Base-by-base conservation (phyloP, 2,329 filamentous ascomycete species). In the Talaromyces sp. region DNA sequence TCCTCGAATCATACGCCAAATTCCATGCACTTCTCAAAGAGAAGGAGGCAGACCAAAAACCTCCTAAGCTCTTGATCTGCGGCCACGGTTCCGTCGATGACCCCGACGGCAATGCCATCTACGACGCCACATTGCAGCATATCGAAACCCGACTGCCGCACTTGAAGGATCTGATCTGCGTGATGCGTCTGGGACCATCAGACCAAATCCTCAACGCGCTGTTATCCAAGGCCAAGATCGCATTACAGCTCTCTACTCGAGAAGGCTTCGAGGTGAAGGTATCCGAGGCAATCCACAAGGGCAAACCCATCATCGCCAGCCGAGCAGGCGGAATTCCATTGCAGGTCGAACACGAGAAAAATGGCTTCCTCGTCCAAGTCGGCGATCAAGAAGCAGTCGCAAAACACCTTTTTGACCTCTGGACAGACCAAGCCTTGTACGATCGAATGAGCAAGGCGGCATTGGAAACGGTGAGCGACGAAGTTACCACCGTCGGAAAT, bases 251-350 rank as follows among this genome's bases (percentile, higher is more conserved):
- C 5, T 93, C 89, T 2, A 92, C 88, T 0, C 85, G 89, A 39
- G 91, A 95, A 1, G 90, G 91, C 0, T 95, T 95, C 69, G 91
- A 95, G 75, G 88, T 95, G 69, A 95, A 95, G 76, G 90, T 95
- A 5, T 92, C 88, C 0, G 91, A 95, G 75, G 90, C 89, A 1
- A 81, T 93, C 23, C 90, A 93, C 71, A 91, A 92, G 50, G 90
- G 90, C 14, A 85, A 88, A 2, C 91, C 91, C 1, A 84, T 92
- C 69, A 91, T 95, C 66, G 89, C 88, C 2, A 91, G 88, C 1
- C 81, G 82, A 21, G 87, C 88, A 1, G 91, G 91, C n/a, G 91
- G 91, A 11, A 93, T 95, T 60, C 90, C 90, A 0, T 80, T 93
- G 4, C 91, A 95, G 72, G 83, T 95, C 62, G 83, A 89, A 73